Percentiles rank a stretch among this genome's conserved stretches.
Conservation (phyloP, 108 stramenopile genomes). For the Cyclotella choctawhatcheeana region DNA sequence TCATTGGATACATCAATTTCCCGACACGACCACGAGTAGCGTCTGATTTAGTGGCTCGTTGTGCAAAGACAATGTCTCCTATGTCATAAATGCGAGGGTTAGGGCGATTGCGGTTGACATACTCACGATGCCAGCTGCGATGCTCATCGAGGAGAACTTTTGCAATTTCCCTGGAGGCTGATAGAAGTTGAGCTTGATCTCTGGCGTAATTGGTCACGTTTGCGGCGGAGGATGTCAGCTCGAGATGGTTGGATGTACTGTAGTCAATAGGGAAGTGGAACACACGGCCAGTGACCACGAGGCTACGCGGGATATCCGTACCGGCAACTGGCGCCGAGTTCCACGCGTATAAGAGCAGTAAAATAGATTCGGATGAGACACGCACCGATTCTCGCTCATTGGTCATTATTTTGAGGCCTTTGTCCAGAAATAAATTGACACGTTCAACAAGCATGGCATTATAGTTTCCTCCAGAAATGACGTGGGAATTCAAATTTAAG, state of each 20-base stretch:
- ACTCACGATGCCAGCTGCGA: conserved; percentile 16
- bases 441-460: conserved; percentile 25
- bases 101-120: conserved; percentile 1
- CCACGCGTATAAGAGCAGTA: conserved; percentile 34
- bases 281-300: conserved; percentile 27
- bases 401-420: conserved; percentile 4
- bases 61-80: conserved; percentile 26
- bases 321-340: conserved; percentile 31
- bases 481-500: conserved; percentile 11
- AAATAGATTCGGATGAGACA: neutral
- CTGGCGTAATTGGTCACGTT: neutral
- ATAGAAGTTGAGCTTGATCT: neutral
- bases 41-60: conserved; percentile 1
- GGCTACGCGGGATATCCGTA: conserved; percentile 15
- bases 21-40: neutral
- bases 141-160: conserved; percentile 9
- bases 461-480: conserved; percentile 8
- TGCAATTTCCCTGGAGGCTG: neutral
- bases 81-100: conserved; percentile 5
- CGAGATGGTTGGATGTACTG: conserved; percentile 1
- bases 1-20: conserved; percentile 5
- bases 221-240: neutral
- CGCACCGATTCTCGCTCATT: conserved; percentile 17
- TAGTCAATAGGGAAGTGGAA: conserved; percentile 44
- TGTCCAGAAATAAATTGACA: conserved; percentile 33